phyloP scores from a whole-genome alignment of 345 rosid species.

The Toxicodendron radicans region DNA sequence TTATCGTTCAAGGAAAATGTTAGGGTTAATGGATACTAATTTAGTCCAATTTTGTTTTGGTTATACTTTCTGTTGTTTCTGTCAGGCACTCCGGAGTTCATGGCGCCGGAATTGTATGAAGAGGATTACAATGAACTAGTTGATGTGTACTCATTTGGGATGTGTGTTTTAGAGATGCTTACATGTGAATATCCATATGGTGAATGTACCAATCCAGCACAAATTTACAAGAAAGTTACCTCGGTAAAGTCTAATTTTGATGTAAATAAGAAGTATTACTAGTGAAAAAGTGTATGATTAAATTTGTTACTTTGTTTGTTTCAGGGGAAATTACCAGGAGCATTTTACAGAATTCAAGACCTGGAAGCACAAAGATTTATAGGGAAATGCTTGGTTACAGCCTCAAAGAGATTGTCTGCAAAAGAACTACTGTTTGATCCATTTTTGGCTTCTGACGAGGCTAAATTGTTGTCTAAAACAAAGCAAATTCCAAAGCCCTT shows the following conservation, averaged over 20 bases:
- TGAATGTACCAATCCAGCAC: conserved; percentile 71
- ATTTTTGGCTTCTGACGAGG: conserved; percentile 53
- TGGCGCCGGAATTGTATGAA: conserved; percentile 87
- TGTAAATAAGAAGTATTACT: background rate
- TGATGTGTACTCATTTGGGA: conserved; percentile 83
- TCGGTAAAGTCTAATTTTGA: conserved; percentile 37
- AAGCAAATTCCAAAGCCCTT: conserved; percentile 49
- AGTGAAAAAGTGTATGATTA: conserved; percentile 4
- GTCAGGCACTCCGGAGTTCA: conserved; percentile 83
- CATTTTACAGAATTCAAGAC: conserved; percentile 60
- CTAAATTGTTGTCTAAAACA: conserved; percentile 27
- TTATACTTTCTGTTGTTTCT: conserved; percentile 1
- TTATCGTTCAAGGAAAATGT: background rate
- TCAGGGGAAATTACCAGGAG: conserved; percentile 77
- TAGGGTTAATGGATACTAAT: background rate
- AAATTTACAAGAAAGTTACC: conserved; percentile 77
- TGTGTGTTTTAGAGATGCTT: conserved; percentile 82
- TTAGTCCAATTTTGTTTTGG: background rate
- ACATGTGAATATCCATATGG: conserved; percentile 80
- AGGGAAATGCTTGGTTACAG: conserved; percentile 60
- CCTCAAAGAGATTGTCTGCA: conserved; percentile 66
- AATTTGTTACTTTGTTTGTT: conserved; percentile 9
- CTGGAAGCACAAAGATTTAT: conserved; percentile 65
- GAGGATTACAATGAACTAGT: conserved; percentile 82
- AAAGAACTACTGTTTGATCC: conserved; percentile 62